Evolutionary conservation across 129 eudicot genomes (phyloP), one percentile per base, ranked within the genome.

Genomic region (Gnaphalium uliginosum): DNA sequence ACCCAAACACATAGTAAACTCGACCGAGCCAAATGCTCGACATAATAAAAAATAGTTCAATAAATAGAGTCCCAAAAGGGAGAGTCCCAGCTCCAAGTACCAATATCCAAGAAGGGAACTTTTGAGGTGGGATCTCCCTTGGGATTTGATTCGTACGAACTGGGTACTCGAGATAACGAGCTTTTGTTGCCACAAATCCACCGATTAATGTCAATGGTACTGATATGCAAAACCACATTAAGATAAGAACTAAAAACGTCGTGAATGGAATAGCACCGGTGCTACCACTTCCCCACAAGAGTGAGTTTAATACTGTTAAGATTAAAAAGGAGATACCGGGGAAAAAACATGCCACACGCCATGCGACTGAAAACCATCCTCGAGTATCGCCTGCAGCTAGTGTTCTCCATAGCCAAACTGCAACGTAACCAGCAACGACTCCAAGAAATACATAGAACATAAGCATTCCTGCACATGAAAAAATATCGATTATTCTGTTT

Each of bases 21-120:
- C 79, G 79, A 6, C 82, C 82, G 10, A 82, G 78, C 86, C 86
- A 77, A n/a, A 82, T 67, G 32, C 82, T 82, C 1, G 82, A 82
- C 79, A 77, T 77, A 62, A 82, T 82, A 43, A 82, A 77, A 75
- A 82, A 82, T 17, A 77, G 79, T 61, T 82, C 82, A 11, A 77
- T 77, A 64, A 77, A 82, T 43, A 77, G 82, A 8, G 86, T 82
- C 10, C 86, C 86, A 29, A 82, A 82, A n/a, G 86, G 86, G 21
- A 82, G 82, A 2, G 86, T 82, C 41, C 85, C 81, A 2, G 81
- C 85, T 27, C 85, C 85, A 15, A 81, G 74, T 53, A 81, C 81
- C 15, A 82, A 63, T 0, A 72, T 46, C 86, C 82, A 82, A 8
- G 82, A 82, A 5, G 86, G 86, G 41, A 56, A 82, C 75, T 54